phyloP scores from a whole-genome alignment of 345 rosid species.

The Corchorus olitorius region DNA sequence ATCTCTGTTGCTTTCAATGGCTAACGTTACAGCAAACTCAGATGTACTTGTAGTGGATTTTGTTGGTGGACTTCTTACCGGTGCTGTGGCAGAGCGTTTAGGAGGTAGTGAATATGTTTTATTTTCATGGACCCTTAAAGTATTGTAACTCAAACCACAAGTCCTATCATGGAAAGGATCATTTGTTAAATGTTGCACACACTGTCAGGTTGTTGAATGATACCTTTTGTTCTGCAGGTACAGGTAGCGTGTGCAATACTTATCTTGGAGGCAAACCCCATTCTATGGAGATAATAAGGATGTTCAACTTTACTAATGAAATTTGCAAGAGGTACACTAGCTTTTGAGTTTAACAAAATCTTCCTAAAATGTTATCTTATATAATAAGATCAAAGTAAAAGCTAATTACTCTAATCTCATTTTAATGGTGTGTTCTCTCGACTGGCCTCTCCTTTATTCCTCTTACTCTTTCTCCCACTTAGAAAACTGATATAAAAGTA shows the following conservation, averaged over 20 bases:
- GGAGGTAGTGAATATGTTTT: conserved; percentile 55
- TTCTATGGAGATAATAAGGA: conserved; percentile 78
- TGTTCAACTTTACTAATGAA: conserved; percentile 78
- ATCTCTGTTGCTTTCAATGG: conserved; percentile 84
- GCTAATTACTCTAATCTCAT: background rate
- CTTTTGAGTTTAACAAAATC: conserved; percentile 19
- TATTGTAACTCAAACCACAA: background rate
- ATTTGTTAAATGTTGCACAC: background rate
- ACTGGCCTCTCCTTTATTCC: background rate
- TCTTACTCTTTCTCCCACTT: background rate
- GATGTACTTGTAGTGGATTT: conserved; percentile 86
- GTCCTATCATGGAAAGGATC: background rate
- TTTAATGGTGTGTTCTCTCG: background rate
- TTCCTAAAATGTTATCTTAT: background rate
- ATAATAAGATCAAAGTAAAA: background rate
- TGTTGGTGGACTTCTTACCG: conserved; percentile 94
- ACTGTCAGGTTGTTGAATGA: conserved; percentile 13
- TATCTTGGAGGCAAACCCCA: conserved; percentile 54
- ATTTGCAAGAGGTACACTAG: conserved; percentile 64
- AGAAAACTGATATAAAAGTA: background rate
- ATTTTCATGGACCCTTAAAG: background rate
- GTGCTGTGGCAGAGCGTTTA: conserved; percentile 91
- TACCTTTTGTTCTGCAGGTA: conserved; percentile 47
- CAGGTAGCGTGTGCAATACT: conserved; percentile 77
- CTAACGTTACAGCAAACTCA: conserved; percentile 73